phyloP scores from a whole-genome alignment of 306 rosid genomes.

The Dalbergia cochinchinensis region DNA sequence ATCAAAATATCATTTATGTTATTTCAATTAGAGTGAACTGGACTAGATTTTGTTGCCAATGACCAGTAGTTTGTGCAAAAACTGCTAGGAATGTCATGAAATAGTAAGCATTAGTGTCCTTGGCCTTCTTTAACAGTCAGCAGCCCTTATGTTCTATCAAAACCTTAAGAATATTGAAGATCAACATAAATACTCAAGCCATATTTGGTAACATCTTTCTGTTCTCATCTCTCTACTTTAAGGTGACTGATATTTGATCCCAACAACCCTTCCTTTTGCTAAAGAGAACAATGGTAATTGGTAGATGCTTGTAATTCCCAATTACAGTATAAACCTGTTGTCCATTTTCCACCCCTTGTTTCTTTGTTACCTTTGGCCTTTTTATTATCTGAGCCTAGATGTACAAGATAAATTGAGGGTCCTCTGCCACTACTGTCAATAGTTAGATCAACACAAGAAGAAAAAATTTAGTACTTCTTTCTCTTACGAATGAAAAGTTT shows the following conservation, averaged over 20 bases:
- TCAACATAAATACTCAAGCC: conserved; percentile 48
- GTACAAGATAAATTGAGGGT: conserved; percentile 49
- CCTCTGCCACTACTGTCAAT: conserved; percentile 45
- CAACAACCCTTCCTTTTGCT: conserved; percentile 53
- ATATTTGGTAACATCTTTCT: conserved; percentile 52
- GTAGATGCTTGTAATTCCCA: conserved; percentile 55
- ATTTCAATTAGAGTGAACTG: no score
- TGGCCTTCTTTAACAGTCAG: conserved; percentile 43
- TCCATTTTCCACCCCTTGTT: conserved; percentile 46
- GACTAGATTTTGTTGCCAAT: no score
- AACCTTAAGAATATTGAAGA: conserved; percentile 51
- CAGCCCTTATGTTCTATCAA: conserved; percentile 30
- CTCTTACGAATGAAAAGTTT: conserved; percentile 45
- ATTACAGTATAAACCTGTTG: conserved; percentile 41
- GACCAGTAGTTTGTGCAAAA: no score
- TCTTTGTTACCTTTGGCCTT: conserved; percentile 50
- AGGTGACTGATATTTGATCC: conserved; percentile 49
- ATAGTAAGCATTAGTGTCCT: background rate
- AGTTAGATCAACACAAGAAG: conserved; percentile 52
- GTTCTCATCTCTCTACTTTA: conserved; percentile 48
- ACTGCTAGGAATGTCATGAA: conserved; percentile 40
- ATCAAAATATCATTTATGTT: no score
- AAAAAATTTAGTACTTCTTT: conserved; percentile 52
- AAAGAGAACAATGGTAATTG: conserved; percentile 55
- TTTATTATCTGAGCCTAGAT: conserved; percentile 35